Evolutionary conservation across 129 eudicot species (phyloP).

Genomic region (Centella asiatica): DNA sequence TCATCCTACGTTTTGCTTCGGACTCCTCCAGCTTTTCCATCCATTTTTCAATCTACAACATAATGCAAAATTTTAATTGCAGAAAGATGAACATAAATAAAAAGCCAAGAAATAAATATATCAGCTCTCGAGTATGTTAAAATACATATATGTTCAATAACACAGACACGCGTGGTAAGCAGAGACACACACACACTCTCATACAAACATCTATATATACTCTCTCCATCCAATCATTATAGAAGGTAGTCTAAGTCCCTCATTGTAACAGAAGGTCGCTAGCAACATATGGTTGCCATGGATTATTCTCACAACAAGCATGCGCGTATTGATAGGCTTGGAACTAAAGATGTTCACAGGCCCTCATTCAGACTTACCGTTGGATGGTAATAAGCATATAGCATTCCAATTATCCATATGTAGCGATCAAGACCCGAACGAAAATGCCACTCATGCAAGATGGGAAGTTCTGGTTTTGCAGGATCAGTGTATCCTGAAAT

Average conservation of each 20-base stretch:
- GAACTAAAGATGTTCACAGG: neutral
- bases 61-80: neutral
- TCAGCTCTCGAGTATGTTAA: neutral
- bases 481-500: slow-evolving; percentile 61
- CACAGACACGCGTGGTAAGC: no score
- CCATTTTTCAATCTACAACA: slow-evolving; percentile 62
- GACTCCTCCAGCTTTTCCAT: slow-evolving; percentile 89
- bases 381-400: slow-evolving; percentile 91
- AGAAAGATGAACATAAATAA: neutral
- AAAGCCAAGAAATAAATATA: neutral
- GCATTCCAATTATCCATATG: slow-evolving; percentile 51
- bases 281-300: no score
- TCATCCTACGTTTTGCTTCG: slow-evolving; percentile 58
- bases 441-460: slow-evolving; percentile 80
- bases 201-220: no score
- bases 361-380: slow-evolving; percentile 35
- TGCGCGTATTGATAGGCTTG: neutral
- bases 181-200: no score
- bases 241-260: no score
- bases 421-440: slow-evolving; percentile 76
- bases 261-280: no score
- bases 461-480: slow-evolving; percentile 45
- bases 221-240: no score
- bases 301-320: neutral
- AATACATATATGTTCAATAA: neutral